Base-by-base conservation (phyloP, 192 early-diverging fungal species). In the Chytriomyces confervae region DNA sequence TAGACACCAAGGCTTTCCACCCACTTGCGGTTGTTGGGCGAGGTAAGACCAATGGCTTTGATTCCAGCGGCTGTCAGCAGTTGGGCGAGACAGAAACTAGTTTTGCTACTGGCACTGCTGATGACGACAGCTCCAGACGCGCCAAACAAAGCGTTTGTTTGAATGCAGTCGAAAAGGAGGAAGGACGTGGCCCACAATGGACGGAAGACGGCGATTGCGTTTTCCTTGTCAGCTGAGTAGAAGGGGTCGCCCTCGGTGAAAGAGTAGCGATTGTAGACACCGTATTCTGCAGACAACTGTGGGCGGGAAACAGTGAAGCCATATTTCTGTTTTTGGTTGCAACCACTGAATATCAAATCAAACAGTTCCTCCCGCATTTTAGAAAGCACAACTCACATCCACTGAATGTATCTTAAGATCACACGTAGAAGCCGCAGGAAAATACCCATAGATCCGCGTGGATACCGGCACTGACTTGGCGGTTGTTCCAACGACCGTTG, bases 401-500 rank as follows among this genome's bases (percentile, higher is more conserved):
- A 72, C 51, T 8, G 16, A 36, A 18, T 20, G 8, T 18, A 51
- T 48, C 69, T 2, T 7, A 16, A 72, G 48, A 72, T 72, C 69
- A 43, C 24, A 60, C n/a, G 10, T 23, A 20, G 69, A 57, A 23
- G 82, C 72, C 16, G 80, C 64, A 18, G 84, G 84, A 57, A 78
- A 79, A 75, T 85, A 85, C 8, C 84, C 84, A 60, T 80, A 85
- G 24, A 85, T 71, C n/a, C 84, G 79, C 18, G 77, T 77, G 50
- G 80, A 80, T 7, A 53, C 51, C 49, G 69, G 44, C 49, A 85
- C 53, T 5, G 13, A 20, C 3, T 49, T 10, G 43, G 76, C 60
- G 48, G 23, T 70, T 27, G 72, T 66, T 6, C 53, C 45, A 11
- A 66, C 70, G 50, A 84, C 69, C 27, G 80, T 81, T 6, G 77